Conservation (phyloP, 2,329 filamentous ascomycete genomes). For the Ascochyta lentis region DNA sequence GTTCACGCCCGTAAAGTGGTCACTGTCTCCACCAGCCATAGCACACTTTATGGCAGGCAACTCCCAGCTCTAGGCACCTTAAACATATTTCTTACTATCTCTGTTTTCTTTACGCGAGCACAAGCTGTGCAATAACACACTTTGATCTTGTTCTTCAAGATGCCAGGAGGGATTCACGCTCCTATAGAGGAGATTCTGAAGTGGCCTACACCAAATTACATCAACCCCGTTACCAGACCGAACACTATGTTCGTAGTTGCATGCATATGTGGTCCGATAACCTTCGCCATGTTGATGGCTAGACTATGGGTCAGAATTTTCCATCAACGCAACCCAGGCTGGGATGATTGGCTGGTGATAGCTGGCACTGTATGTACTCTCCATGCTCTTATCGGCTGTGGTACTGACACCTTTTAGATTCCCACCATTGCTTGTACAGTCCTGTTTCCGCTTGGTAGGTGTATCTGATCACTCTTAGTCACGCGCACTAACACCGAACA, state of each 20-base stretch:
- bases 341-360: constrained; percentile 42
- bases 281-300: constrained; percentile 29
- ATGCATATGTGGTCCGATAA: constrained; percentile 33
- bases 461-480: too few species aligned
- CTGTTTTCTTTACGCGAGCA: not conserved
- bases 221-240: constrained; percentile 30
- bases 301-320: constrained; percentile 39
- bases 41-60: constrained; percentile 31
- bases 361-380: constrained; percentile 29
- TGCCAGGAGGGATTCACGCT: constrained; percentile 41
- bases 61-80: constrained; percentile 14
- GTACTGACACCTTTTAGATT: constrained; percentile 11
- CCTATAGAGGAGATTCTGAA: constrained; percentile 31
- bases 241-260: constrained; percentile 28
- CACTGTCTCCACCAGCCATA: constrained; percentile 11
- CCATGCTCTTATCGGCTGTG: too few species aligned
- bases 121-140: not conserved
- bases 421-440: constrained; percentile 29
- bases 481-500: constrained; percentile 20
- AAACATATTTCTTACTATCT: not conserved
- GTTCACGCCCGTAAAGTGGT: not conserved
- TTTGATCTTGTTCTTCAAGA: constrained; percentile 15
- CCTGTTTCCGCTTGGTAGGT: constrained; percentile 31
- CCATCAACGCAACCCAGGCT: constrained; percentile 34
- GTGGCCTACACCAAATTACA: constrained; percentile 37